These are phyloP conservation scores for Erigeron canadensis DNA, from an alignment of 129 eudicot genomes.

Conservation along the genomic window DNA sequence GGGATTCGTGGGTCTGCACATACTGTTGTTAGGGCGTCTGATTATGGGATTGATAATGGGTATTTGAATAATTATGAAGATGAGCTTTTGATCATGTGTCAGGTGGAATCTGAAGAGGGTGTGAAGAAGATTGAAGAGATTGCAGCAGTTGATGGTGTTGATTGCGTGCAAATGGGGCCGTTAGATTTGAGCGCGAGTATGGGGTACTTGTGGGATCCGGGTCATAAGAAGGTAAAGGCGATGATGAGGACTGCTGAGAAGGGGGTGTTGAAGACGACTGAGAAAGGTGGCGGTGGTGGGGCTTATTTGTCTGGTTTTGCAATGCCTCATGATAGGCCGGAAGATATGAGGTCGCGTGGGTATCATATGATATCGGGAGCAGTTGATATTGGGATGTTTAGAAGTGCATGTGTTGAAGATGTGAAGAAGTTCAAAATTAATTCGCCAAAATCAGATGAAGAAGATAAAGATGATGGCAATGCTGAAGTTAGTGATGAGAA, in stretches of 20 bases:
- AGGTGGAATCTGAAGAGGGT: constrained; percentile 78
- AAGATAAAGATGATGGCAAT: constrained; percentile 21
- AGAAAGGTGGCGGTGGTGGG: constrained; percentile 30
- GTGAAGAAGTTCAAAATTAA: constrained; percentile 58
- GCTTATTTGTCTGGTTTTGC: constrained; percentile 71
- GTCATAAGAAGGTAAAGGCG: constrained; percentile 85
- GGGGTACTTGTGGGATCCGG: constrained; percentile 97
- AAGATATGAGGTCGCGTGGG: constrained; percentile 62
- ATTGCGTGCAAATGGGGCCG: constrained; percentile 94
- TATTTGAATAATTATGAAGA: constrained; percentile 64
- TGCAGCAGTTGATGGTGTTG: constrained; percentile 83
- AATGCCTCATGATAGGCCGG: constrained; percentile 69
- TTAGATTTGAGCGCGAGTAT: constrained; percentile 90
- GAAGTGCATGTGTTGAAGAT: constrained; percentile 77
- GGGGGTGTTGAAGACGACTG: constrained; percentile 46
- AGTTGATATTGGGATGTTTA: constrained; percentile 70
- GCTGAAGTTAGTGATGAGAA: constrained; percentile 47
- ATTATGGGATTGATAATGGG: constrained; percentile 71
- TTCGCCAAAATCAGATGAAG: constrained; percentile 26
- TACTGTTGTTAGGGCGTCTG: constrained; percentile 68
- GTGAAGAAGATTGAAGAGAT: constrained; percentile 76
- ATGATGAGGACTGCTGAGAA: constrained; percentile 64
- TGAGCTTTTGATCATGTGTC: constrained; percentile 88
- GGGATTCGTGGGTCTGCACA: constrained; percentile 93
- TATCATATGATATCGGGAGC: constrained; percentile 86